A percentile compares a stretch with the other conserved stretches of the same genome.
phyloP scores from a whole-genome alignment of 225 moss, liverwort and hornwort genomes.

The Rhytidiadelphus loreus region DNA sequence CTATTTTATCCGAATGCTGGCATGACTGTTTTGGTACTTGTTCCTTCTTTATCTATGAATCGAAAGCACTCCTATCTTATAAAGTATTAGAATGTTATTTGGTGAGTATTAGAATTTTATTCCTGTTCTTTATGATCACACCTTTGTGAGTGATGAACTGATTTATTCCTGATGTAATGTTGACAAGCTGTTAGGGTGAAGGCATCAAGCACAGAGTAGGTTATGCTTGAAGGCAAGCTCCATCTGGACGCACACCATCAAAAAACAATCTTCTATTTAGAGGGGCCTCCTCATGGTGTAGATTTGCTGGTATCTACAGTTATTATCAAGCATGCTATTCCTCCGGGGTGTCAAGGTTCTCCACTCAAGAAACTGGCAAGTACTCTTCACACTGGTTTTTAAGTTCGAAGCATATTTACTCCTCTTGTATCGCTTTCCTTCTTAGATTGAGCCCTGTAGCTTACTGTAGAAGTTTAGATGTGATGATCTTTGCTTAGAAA shows the following conservation, averaged over 20 bases:
- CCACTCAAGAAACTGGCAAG: conserved; percentile 24
- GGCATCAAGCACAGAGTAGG: conserved; percentile 59
- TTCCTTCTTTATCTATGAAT: not conserved
- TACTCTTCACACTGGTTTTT: not conserved
- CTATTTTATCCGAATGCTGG: not conserved
- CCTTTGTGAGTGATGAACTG: not conserved
- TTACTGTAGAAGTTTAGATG: not conserved
- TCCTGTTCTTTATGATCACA: not conserved
- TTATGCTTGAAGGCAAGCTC: conserved; percentile 53
- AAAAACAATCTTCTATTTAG: conserved; percentile 66
- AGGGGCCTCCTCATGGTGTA: conserved; percentile 60
- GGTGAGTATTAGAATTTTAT: not conserved
- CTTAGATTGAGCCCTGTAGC: not conserved
- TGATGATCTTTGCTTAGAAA: not conserved
- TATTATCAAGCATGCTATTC: conserved; percentile 28
- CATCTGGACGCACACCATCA: conserved; percentile 30
- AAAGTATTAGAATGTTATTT: too few species aligned
- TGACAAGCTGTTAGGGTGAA: conserved; percentile 32
- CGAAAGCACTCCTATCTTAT: not conserved
- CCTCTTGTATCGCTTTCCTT: not conserved
- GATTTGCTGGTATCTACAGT: conserved; percentile 70
- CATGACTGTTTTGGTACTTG: not conserved
- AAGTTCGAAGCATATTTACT: not conserved
- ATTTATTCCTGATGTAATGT: not conserved
- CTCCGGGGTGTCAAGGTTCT: not conserved